Conservation (phyloP, 1,284 basidiomycete genomes). For the Ustilago trichophora region DNA sequence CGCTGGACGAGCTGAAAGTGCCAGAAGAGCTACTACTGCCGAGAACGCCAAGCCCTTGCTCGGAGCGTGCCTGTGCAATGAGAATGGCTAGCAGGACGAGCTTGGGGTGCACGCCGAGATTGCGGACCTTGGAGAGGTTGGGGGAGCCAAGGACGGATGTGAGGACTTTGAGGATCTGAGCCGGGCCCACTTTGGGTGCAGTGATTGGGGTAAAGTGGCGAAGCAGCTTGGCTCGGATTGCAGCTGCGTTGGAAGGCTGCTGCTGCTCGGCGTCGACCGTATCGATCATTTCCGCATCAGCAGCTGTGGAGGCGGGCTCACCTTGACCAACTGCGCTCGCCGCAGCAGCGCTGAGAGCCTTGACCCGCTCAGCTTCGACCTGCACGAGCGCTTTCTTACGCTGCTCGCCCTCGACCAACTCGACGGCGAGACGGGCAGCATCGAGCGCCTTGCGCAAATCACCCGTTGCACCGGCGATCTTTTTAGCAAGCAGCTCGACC, state of each 20-base stretch:
- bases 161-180: conserved; percentile 63
- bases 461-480: conserved; percentile 67
- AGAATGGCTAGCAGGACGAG: conserved; percentile 58
- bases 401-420: conserved; percentile 63
- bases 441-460: conserved; percentile 68
- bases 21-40: no score
- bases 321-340: no score
- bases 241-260: background rate
- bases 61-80: conserved; percentile 44
- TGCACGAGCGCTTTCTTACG: conserved; percentile 38
- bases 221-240: conserved; percentile 31
- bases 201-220: conserved; percentile 39
- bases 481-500: conserved; percentile 67
- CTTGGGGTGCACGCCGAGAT: conserved; percentile 61
- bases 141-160: conserved; percentile 58
- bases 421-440: conserved; percentile 65
- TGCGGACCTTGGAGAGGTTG: conserved; percentile 56
- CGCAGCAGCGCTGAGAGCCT: no score
- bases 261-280: no score
- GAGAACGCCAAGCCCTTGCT: conserved; percentile 31
- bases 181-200: conserved; percentile 60
- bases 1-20: no score
- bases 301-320: no score
- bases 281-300: no score
- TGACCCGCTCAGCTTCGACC: conserved; percentile 16